These are phyloP conservation scores for Aegilops tauschii DNA, from an alignment of 176 grass and related monocot genomes.

Conservation along the genomic window DNA sequence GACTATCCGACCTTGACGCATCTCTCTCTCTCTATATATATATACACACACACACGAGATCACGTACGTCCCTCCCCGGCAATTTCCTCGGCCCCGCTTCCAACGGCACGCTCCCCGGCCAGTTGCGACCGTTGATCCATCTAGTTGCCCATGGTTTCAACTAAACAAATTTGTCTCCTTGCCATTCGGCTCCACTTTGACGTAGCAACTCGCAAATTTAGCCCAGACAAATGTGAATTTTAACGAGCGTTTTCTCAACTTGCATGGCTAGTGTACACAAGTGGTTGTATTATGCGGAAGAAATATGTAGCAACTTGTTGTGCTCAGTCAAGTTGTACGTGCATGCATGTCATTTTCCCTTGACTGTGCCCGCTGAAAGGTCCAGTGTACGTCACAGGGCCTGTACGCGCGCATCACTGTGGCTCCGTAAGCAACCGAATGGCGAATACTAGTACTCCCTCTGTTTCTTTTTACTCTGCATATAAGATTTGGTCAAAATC, in stretches of 20 bases:
- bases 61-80: background rate
- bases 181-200: background rate
- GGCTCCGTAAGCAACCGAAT: no score
- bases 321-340: background rate
- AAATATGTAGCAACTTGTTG: background rate
- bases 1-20: background rate
- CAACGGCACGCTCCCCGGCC: background rate
- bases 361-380: background rate
- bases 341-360: background rate
- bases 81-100: background rate
- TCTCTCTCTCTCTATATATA: no score
- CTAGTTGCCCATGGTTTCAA: background rate
- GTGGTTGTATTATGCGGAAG: background rate
- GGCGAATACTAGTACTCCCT: no score
- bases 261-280: background rate
- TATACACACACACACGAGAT: no score
- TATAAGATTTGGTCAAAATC: no score
- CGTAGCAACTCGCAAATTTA: background rate
- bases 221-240: no score
- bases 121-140: background rate
- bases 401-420: background rate
- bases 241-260: background rate
- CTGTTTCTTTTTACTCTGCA: no score
- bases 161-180: background rate
- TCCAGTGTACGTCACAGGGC: background rate